These are phyloP conservation scores for Liquidambar formosana DNA, from an alignment of 164 flowering plant species.

Conservation along the genomic window DNA sequence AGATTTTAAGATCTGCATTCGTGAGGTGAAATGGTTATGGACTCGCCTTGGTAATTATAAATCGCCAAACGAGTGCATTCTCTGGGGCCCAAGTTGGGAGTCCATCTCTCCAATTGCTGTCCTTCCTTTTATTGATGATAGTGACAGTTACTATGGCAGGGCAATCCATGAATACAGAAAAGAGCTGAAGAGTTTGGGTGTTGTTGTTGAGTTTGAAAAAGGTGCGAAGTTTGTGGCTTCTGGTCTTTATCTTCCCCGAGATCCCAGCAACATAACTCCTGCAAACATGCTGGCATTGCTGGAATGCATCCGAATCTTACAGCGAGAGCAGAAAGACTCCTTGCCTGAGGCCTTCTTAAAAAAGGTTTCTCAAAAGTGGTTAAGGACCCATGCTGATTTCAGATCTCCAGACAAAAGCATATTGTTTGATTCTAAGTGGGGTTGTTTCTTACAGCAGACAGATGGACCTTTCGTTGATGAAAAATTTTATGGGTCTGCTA, in stretches of 20 bases:
- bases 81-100: conserved; percentile 49
- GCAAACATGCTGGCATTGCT: no score
- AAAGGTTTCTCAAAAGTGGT: conserved; percentile 38
- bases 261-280: conserved; percentile 26
- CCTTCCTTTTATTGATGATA: no score
- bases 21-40: conserved; percentile 51
- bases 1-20: conserved; percentile 32
- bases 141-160: conserved; percentile 36
- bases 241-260: conserved; percentile 32
- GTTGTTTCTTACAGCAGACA: no score
- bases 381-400: conserved; percentile 57
- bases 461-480: no score
- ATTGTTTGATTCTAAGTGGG: conserved; percentile 40
- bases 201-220: conserved; percentile 31
- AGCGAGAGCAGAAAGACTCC: no score
- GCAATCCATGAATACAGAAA: conserved; percentile 36
- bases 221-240: no score
- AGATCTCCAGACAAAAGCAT: conserved; percentile 43
- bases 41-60: conserved; percentile 47
- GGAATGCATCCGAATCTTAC: no score
- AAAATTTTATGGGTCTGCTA: no score
- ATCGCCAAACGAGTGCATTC: conserved; percentile 47
- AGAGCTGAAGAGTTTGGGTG: conserved; percentile 51
- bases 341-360: no score
- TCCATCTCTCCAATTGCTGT: no score